A percentile compares a stretch with the other conserved stretches of the same genome.
Evolutionary conservation across 2,329 filamentous ascomycete genomes (phyloP).

Genomic region (Fusarium penzigii): DNA sequence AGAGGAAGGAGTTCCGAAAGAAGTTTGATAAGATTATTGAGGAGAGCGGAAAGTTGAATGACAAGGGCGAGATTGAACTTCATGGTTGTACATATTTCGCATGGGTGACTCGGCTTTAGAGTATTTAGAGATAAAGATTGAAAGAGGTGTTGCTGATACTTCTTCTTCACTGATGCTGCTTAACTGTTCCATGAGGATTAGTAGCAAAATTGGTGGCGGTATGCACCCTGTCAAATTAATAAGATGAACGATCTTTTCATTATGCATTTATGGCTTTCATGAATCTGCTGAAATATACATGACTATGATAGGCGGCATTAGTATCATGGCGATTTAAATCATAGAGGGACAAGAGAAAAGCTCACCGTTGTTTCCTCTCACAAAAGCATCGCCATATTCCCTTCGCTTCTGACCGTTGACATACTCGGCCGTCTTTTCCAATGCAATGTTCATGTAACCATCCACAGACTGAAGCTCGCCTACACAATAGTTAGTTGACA

Average conservation of each 20-base stretch:
- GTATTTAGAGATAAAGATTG: background rate
- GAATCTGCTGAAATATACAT: conserved; percentile 72
- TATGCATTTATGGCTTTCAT: conserved; percentile 29
- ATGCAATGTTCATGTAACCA: conserved; percentile 99
- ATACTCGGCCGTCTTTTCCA: conserved; percentile 92
- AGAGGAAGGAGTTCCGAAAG: conserved; percentile 48
- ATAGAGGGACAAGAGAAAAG: background rate
- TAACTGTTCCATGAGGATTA: background rate
- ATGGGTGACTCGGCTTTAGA: conserved; percentile 57
- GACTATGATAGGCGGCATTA: conserved; percentile 43
- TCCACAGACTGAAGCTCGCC: conserved; percentile 96
- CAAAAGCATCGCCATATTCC: conserved; percentile 91
- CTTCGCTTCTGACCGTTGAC: conserved; percentile 81
- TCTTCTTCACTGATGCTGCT: background rate
- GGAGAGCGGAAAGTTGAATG: conserved; percentile 55
- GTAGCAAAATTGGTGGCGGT: conserved; percentile 1
- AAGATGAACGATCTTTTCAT: conserved; percentile 18
- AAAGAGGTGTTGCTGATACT: too few relatives aligned
- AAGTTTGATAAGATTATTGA: conserved; percentile 57
- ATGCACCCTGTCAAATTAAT: background rate
- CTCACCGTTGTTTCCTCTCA: conserved; percentile 92
- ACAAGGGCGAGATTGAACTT: conserved; percentile 61
- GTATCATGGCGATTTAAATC: background rate
- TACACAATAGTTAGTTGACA: conserved; percentile 38
- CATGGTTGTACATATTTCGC: conserved; percentile 65